These are phyloP conservation scores for Platanthera guangdongensis DNA, from an alignment of 106 monocot genomes.

Conservation along the genomic window DNA sequence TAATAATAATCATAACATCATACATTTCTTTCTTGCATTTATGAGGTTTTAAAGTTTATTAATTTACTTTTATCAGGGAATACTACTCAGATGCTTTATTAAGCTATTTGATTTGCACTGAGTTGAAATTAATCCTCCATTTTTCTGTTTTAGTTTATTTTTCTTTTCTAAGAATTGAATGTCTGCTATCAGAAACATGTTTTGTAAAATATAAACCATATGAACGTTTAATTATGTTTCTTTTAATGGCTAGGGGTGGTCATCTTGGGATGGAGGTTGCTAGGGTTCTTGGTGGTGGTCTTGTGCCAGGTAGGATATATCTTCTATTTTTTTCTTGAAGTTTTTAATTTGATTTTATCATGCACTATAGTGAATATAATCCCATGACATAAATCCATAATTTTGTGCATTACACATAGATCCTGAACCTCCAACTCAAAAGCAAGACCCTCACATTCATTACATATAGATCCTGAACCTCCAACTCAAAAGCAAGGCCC, in stretches of 20 bases:
- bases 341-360: background rate
- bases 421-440: no score
- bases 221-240: background rate
- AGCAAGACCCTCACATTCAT: no score
- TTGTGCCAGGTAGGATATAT: conserved; percentile 71
- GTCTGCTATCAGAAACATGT: background rate
- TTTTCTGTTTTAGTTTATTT: background rate
- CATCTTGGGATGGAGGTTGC: conserved; percentile 85
- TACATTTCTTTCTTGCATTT: background rate
- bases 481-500: no score
- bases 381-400: no score
- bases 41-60: background rate
- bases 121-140: background rate
- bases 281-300: conserved; percentile 92
- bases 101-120: background rate
- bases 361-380: no score
- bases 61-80: background rate
- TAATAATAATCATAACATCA: background rate
- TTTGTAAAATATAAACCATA: background rate
- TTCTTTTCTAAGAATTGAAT: background rate
- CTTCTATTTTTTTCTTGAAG: conserved; percentile 1
- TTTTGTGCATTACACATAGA: no score
- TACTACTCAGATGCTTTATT: background rate
- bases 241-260: conserved; percentile 46
- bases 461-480: no score